Conservation (phyloP, 2,329 filamentous ascomycete genomes). For the Aspergillus eucalypticola region DNA sequence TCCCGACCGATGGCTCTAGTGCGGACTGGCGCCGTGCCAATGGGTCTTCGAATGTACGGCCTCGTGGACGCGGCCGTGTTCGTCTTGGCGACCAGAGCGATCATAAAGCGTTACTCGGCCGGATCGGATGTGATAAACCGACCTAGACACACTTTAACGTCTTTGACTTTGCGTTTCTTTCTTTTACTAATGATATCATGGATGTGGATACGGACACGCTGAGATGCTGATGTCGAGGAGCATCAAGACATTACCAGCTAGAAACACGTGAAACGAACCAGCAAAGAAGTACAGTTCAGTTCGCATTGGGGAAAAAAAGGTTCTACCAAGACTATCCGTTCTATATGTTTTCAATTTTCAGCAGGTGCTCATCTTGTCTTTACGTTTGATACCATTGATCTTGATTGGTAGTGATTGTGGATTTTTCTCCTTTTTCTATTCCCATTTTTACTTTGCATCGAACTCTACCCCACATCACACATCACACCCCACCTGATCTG, state of each 20-base stretch:
- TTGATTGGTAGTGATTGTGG: slow-evolving; percentile 14
- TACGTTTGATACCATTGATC: slow-evolving; percentile 22
- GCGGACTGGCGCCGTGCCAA: slow-evolving; percentile 39
- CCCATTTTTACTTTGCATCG: slow-evolving; percentile 21
- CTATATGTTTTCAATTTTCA: slow-evolving; percentile 8
- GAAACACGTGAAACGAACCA: background rate
- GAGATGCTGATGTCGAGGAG: slow-evolving; percentile 12
- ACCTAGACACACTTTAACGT: slow-evolving; percentile 26
- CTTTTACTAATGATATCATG: slow-evolving; percentile 14
- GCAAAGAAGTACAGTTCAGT: background rate
- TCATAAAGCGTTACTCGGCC: slow-evolving; percentile 72
- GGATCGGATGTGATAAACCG: slow-evolving; percentile 80
- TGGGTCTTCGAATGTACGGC: slow-evolving; percentile 35
- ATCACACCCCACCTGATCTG: slow-evolving; percentile 6
- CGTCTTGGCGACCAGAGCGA: slow-evolving; percentile 44
- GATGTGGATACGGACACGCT: slow-evolving; percentile 13
- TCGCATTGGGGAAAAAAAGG: background rate
- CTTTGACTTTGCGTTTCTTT: slow-evolving; percentile 13
- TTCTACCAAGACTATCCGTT: background rate
- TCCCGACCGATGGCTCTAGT: slow-evolving; percentile 29
- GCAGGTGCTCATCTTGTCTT: slow-evolving; percentile 14
- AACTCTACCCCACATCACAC: slow-evolving; percentile 7
- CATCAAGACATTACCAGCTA: slow-evolving; percentile 11
- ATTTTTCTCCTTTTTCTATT: slow-evolving; percentile 18
- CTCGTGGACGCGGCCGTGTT: slow-evolving; percentile 40